Base-by-base conservation (phyloP, 805 yeast genomes). In the Candida qinlingensis region DNA sequence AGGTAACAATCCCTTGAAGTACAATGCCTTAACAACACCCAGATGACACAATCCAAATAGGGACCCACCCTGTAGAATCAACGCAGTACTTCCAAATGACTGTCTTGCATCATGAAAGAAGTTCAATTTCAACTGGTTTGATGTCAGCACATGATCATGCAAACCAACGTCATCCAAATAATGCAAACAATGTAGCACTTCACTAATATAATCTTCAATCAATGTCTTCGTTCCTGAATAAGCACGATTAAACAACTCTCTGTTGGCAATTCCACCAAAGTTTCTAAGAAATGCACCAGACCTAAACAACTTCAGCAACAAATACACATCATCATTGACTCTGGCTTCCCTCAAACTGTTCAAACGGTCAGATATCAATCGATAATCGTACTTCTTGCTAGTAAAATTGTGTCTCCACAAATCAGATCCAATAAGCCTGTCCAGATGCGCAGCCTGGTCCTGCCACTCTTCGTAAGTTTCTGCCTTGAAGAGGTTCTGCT, bases 41-140 rank as follows among this genome's bases (percentile, higher is more conserved):
- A 94, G 63, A 65, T 94, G 99, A 59, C 96, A 91, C 52, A 94
- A 70, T 0, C 99, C 98, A 69, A 92, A 94, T 26, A 94, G 69
- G 0, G 97, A 86, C 2, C 99, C 98, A 30, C 99, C 99, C 66
- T 94, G 97, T 28, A 94, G 70, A 37, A 92, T 79, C 48, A 94
- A 71, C 0, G 97, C 97, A 0, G 98, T 89, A 42, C 88, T 79
- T 0, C 99, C 99, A 64, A 86, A 79, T 0, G 96, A 83, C 63
- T 89, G 90, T 57, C 87, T 78, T 13, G 87, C 88, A 68, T 84
- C 97, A 63, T 82, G 94, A 69, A 85, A 90, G 65, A 87, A 88
- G 66, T 79, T 90, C 54, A 78, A 73, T 58, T 77, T 86, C 63
- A 73, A 70, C 68, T 78, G 92, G 56, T 46, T 69, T 54, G 53